phyloP scores from a whole-genome alignment of 1,139 yeast species.

The Lodderomyces beijingensis region DNA sequence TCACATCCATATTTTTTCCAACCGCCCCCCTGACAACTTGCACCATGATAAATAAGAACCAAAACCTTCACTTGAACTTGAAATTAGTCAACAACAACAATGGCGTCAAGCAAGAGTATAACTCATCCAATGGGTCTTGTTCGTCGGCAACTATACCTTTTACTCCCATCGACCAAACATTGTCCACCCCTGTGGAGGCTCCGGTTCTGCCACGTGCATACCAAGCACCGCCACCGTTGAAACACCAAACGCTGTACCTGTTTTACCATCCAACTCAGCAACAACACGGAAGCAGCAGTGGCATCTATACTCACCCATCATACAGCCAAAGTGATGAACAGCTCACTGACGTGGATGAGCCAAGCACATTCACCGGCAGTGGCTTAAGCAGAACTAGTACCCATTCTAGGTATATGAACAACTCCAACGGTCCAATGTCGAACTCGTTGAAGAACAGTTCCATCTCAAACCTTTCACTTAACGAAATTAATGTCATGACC shows the following conservation, averaged over 20 bases:
- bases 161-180: slow-evolving; percentile 45
- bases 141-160: slow-evolving; percentile 32
- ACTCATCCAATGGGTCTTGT: slow-evolving; percentile 29
- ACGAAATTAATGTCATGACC: slow-evolving; percentile 35
- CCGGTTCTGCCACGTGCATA: slow-evolving; percentile 10
- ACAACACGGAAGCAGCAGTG: slow-evolving; percentile 7
- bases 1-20: too few species aligned
- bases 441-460: slow-evolving; percentile 15
- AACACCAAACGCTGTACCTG: slow-evolving; percentile 3
- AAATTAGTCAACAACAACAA: too few species aligned
- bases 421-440: slow-evolving; percentile 1
- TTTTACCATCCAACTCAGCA: slow-evolving; percentile 4
- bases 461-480: slow-evolving; percentile 28
- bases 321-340: slow-evolving; percentile 44
- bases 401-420: not conserved
- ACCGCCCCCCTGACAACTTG: too few species aligned
- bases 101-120: slow-evolving; percentile 26
- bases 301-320: slow-evolving; percentile 26
- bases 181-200: slow-evolving; percentile 38
- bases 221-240: slow-evolving; percentile 5
- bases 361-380: slow-evolving; percentile 30
- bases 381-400: not conserved
- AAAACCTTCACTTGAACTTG: slow-evolving; percentile 21
- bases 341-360: slow-evolving; percentile 38
- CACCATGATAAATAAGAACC: slow-evolving; percentile 17